Percentiles rank a stretch among this genome's conserved stretches.
Evolutionary conservation across 2,329 filamentous ascomycete species (phyloP).

Genomic region (Teratosphaeria viscida): DNA sequence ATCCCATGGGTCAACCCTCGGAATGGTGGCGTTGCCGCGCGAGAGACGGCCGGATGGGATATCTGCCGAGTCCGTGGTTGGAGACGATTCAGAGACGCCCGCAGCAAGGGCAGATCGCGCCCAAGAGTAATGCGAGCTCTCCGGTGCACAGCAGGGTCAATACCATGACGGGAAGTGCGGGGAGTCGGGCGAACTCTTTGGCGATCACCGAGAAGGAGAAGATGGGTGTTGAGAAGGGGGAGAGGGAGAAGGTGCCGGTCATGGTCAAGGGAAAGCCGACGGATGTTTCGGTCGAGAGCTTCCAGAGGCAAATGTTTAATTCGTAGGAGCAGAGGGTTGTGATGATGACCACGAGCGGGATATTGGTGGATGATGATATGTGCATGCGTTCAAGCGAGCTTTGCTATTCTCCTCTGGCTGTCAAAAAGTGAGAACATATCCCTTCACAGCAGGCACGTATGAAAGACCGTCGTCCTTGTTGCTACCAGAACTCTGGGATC

Average conservation of each 20-base stretch:
- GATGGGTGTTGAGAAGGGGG: conserved; percentile 14
- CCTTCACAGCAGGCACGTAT: background rate
- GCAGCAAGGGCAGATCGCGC: conserved; percentile 35
- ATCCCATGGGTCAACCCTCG: conserved; percentile 80
- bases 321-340: conserved; percentile 33
- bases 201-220: conserved; percentile 33
- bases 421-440: background rate
- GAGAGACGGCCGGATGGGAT: conserved; percentile 80
- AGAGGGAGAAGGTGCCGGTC: conserved; percentile 29
- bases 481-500: background rate
- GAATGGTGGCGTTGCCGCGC: conserved; percentile 97
- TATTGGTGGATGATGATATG: background rate
- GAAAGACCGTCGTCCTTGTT: background rate
- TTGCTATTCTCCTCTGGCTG: background rate
- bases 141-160: conserved; percentile 40
- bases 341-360: background rate
- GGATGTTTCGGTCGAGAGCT: conserved; percentile 57
- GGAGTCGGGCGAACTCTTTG: conserved; percentile 35
- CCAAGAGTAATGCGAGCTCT: conserved; percentile 33
- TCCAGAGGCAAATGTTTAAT: conserved; percentile 61
- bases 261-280: conserved; percentile 49
- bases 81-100: conserved; percentile 57
- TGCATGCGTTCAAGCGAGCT: conserved; percentile 6
- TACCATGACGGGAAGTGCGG: conserved; percentile 41
- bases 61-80: conserved; percentile 82